Base-by-base conservation (phyloP, 2,329 filamentous ascomycete genomes). In the Xylaria sp. region DNA sequence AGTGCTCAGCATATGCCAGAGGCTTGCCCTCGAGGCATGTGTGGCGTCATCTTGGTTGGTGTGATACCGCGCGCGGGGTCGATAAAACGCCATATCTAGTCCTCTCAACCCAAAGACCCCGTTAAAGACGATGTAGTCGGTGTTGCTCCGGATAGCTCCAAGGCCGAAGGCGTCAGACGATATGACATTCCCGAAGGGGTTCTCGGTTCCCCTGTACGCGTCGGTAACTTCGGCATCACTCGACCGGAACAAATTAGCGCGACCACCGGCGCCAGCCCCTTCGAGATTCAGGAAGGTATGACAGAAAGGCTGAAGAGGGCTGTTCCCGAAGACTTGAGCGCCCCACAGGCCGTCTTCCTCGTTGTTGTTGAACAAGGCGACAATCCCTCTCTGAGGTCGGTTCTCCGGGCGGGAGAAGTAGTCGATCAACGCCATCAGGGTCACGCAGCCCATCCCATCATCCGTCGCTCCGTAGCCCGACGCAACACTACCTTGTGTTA, bases 1-100 rank as follows among this genome's bases (percentile, higher is more conserved):
- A 13, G 87, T 87, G 37, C 91, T 95, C 37, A 99, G 79, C 94
- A 99, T 97, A 71, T 97, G 92, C 92, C 92, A 97, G 18, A 97
- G 73, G 58, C 83, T 86, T 43, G 76, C 74, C 54, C 73, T 72
- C n/a, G 85, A 89, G 0, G 92, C 89, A 71, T 97, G 91, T 38
- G 84, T 84, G 2, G 87, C 80, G 68, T 96, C 91, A 69, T 99
- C 94, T 67, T 96, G 86, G 56, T 91, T 83, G 0, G 93, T 97
- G 69, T 99, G 94, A 66, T 99, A 99, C 52, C 90, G 80, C 18
- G 91, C 83, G 48, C 94, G 83, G 1, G 93, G 93, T 61, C 87
- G 85, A 76, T 91, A 93, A 72, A 97, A 99, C 6, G 94, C 92
- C 54, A 97, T 82, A 70, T 99, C 94, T 39, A 97, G 79, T 1